Evolutionary conservation across 352 stramenopile species (phyloP).

Genomic region (Phytopythium mirpurense): DNA sequence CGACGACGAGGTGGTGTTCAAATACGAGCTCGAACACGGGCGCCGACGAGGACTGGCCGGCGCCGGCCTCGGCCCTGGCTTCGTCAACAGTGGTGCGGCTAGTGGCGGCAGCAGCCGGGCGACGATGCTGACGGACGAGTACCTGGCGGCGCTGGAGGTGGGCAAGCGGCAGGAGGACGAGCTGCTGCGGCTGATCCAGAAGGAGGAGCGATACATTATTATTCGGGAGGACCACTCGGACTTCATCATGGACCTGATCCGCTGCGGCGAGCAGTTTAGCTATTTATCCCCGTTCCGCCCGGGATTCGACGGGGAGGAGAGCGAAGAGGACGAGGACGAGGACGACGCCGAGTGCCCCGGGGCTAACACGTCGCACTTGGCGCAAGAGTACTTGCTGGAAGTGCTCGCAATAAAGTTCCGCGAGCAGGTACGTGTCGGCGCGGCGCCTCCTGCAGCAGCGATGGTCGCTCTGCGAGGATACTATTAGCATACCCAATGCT

Average conservation of each 20-base stretch:
- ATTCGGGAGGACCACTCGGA: slow-evolving; percentile 76
- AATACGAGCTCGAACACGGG: slow-evolving; percentile 63
- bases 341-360: slow-evolving; percentile 64
- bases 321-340: slow-evolving; percentile 44
- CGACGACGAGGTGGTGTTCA: slow-evolving; percentile 65
- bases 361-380: slow-evolving; percentile 69
- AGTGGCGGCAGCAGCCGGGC: slow-evolving; percentile 11
- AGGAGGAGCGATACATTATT: slow-evolving; percentile 81
- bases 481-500: too few relatives aligned
- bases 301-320: slow-evolving; percentile 34
- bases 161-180: slow-evolving; percentile 65
- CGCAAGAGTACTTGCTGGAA: slow-evolving; percentile 74
- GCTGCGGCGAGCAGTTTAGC: slow-evolving; percentile 73
- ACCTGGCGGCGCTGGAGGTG: slow-evolving; percentile 56
- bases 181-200: slow-evolving; percentile 67
- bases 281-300: slow-evolving; percentile 45
- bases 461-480: too few relatives aligned
- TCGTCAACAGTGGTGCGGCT: background rate
- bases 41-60: slow-evolving; percentile 10
- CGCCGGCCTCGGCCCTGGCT: background rate
- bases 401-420: slow-evolving; percentile 77
- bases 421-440: slow-evolving; percentile 46
- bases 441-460: background rate
- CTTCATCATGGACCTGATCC: slow-evolving; percentile 79
- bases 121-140: slow-evolving; percentile 53